Evolutionary conservation across 805 yeast genomes (phyloP).

Genomic region (Saccharomycopsis schoenii): DNA sequence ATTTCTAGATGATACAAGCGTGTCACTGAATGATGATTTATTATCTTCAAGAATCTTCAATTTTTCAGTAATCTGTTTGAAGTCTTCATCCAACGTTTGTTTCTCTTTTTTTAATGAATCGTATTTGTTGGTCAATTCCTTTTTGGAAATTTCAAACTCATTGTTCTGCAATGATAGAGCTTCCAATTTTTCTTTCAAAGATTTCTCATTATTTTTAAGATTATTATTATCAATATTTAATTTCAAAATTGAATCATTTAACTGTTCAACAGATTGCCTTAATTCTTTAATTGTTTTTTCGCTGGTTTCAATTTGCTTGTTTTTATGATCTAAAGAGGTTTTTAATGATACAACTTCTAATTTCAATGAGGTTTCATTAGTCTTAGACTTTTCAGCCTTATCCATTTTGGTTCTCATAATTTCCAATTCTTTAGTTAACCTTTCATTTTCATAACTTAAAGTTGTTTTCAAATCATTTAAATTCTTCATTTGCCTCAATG

Average conservation of each 20-base stretch:
- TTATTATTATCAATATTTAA: slow-evolving; percentile 34
- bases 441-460: slow-evolving; percentile 31
- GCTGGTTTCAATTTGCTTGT: slow-evolving; percentile 30
- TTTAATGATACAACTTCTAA: slow-evolving; percentile 39
- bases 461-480: slow-evolving; percentile 24
- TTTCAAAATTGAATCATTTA: slow-evolving; percentile 31
- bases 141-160: slow-evolving; percentile 24
- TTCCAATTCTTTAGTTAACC: slow-evolving; percentile 29
- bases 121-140: slow-evolving; percentile 23
- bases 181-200: slow-evolving; percentile 31
- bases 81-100: slow-evolving; percentile 24
- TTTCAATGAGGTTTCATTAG: slow-evolving; percentile 36
- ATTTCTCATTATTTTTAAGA: slow-evolving; percentile 25
- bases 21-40: slow-evolving; percentile 33
- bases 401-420: slow-evolving; percentile 24
- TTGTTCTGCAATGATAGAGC: slow-evolving; percentile 29
- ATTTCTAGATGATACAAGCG: slow-evolving; percentile 42
- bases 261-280: slow-evolving; percentile 31
- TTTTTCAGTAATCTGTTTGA: slow-evolving; percentile 26
- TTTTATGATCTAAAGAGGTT: slow-evolving; percentile 36
- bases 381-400: slow-evolving; percentile 13
- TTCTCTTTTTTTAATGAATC: slow-evolving; percentile 29
- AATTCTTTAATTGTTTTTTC: slow-evolving; percentile 29
- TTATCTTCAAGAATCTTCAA: slow-evolving; percentile 32
- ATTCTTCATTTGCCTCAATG: slow-evolving; percentile 24